Base-by-base conservation (phyloP, 1,139 yeast genomes). In the Candida pseudoviswanathii region DNA sequence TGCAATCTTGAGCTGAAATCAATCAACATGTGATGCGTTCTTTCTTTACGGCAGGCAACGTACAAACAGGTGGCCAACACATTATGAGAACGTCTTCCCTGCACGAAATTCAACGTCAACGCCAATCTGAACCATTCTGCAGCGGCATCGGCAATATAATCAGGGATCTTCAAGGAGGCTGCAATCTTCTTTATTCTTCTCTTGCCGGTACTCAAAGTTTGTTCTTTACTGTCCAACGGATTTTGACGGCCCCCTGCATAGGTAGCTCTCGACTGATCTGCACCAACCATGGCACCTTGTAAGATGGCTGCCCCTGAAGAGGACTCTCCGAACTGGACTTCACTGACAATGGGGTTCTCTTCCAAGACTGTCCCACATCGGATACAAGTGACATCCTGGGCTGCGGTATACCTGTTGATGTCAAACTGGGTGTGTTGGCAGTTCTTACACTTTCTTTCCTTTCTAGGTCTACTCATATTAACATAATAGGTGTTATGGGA, bases 11-110 rank as follows among this genome's bases (percentile, higher is more conserved):
- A 89, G 29, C 96, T 87, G 66, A 94, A 94, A 68, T 95, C 99
- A 61, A 94, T 91, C 60, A 94, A 78, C 96, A 94, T 90, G 64
- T 94, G 98, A 57, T 88, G 92, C 1, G 98, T 92, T 64, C 82
- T 81, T 60, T 88, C 95, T 64, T 86, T 85, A 61, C 99, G 84
- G 66, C 99, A 94, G 0, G 98, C 97, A 48, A 94, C 84, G 63
- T 94, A 94, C 30, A 94, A 76, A 68, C 99, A 94, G 0, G 99
- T 91, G 0, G 97, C 96, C 48, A 92, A 84, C 4, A 94, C 98
- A 63, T 92, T 92, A 64, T 91, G 97, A 2, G 97, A 89, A 55
- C 96, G 73, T 60, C 99, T 79, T 10, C 99, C 99, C 66, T 94
- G 96, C 24, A 94, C 98, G 63, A 94, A 94, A 64, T 91, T 91